Percentiles rank a stretch among this genome's conserved stretches.
These are phyloP conservation scores for bread wheat (Triticum aestivum) DNA, from an alignment of 176 grass and related monocot species.

Conservation along the genomic window IWGSC_CS_RefSeq_v2.1 NC_057804.1:63177995-63178494, in stretches of 20 bases:
- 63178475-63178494: background rate
- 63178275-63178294: background rate
- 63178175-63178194: constrained; percentile 28
- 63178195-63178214: constrained; percentile 24
- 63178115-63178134: background rate
- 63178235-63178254: constrained; percentile 38
- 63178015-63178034: too few relatives aligned
- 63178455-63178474: background rate
- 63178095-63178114: too few relatives aligned
- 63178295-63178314: background rate
- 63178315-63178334: background rate
- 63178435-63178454: too few relatives aligned
- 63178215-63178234: constrained; percentile 27
- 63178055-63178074: too few relatives aligned
- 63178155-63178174: constrained; percentile 41
- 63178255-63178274: constrained; percentile 20
- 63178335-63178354: background rate
- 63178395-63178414: background rate
- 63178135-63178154: background rate
- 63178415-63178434: background rate
- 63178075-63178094: too few relatives aligned
- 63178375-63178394: background rate
- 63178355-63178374: background rate
- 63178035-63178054: too few relatives aligned
- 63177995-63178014: too few relatives aligned